These are phyloP conservation scores for Fusarium albosuccineum DNA, from an alignment of 2,329 filamentous ascomycete species.

Conservation along the genomic window DNA sequence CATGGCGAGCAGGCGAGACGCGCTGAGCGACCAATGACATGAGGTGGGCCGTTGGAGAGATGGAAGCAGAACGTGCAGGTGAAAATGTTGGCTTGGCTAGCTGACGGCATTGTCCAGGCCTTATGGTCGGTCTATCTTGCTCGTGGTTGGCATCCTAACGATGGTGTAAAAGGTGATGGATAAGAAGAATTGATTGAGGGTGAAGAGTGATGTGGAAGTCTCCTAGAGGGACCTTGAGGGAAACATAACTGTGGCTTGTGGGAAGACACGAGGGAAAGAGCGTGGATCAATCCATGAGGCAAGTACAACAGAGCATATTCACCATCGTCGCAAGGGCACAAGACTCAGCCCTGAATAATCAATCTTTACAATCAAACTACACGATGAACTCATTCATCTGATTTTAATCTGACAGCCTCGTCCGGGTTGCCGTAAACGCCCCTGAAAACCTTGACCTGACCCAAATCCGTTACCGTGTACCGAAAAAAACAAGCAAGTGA, in stretches of 20 bases:
- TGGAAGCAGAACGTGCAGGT: constrained; percentile 70
- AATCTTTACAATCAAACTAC: constrained; percentile 27
- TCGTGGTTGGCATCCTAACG: constrained; percentile 3
- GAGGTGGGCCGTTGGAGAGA: constrained; percentile 52
- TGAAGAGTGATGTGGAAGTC: neutral
- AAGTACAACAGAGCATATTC: neutral
- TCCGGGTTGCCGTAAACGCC: constrained; percentile 44
- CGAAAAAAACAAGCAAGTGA: constrained; percentile 26
- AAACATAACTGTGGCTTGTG: no score
- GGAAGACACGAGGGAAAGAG: neutral
- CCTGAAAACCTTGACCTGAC: constrained; percentile 29
- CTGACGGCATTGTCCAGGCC: constrained; percentile 24
- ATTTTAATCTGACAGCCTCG: constrained; percentile 43
- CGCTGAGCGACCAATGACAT: constrained; percentile 59
- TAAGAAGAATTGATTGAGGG: neutral
- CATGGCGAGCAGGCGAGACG: constrained; percentile 65
- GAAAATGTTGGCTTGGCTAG: constrained; percentile 52
- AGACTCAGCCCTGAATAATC: constrained; percentile 11
- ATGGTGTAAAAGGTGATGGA: constrained; percentile 11
- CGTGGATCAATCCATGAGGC: neutral
- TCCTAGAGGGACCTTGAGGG: no score
- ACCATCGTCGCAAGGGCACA: no score
- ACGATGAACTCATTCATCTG: constrained; percentile 38
- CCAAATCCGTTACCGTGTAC: constrained; percentile 37
- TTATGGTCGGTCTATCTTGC: neutral